Conservation (phyloP, 768 basidiomycete genomes). For the Cystofilobasidium ferigula region DNA sequence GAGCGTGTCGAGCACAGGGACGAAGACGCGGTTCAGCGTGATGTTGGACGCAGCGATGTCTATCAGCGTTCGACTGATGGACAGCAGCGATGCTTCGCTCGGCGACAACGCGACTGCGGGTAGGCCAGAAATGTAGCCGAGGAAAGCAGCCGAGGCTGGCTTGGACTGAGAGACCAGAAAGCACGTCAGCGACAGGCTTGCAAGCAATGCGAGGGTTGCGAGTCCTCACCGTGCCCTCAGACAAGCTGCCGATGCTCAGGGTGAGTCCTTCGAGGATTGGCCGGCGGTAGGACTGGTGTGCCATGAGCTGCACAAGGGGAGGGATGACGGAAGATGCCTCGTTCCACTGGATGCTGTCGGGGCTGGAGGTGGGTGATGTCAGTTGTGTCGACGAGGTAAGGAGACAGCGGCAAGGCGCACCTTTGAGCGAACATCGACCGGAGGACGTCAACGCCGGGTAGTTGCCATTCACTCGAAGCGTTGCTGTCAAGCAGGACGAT, state of each 20-base stretch:
- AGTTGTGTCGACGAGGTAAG: background rate
- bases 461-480: background rate
- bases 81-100: conserved; percentile 17
- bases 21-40: conserved; percentile 57
- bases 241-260: conserved; percentile 69
- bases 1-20: conserved; percentile 72
- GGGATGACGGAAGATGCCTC: conserved; percentile 67
- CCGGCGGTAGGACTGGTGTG: conserved; percentile 52
- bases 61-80: conserved; percentile 31
- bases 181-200: background rate
- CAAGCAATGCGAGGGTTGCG: too few species aligned
- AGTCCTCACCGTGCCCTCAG: conserved; percentile 64
- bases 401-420: background rate
- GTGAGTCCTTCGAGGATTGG: conserved; percentile 60
- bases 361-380: background rate
- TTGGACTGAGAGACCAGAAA: conserved; percentile 47
- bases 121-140: conserved; percentile 49
- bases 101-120: conserved; percentile 36
- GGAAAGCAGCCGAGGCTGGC: conserved; percentile 53
- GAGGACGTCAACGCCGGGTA: conserved; percentile 6
- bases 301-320: conserved; percentile 54
- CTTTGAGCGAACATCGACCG: background rate
- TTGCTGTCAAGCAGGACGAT: background rate
- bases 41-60: conserved; percentile 48
- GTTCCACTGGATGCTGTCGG: conserved; percentile 46